Evolutionary conservation across 192 early-diverging fungal genomes (phyloP).

Genomic region (Rhizophagus clarus): DNA sequence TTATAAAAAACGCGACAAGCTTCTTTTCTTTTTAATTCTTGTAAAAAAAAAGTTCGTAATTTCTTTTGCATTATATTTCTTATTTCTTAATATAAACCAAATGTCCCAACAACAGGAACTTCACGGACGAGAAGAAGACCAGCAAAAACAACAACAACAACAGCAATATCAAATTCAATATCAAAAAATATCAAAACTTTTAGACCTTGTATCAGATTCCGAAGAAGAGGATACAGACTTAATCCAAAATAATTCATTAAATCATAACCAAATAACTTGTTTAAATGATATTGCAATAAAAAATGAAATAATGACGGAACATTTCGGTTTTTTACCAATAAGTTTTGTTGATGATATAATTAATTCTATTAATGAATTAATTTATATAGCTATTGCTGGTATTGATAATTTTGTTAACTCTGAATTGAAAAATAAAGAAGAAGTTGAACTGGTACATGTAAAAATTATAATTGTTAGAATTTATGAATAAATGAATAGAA

Average conservation of each 20-base stretch:
- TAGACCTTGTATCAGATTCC: too few relatives aligned
- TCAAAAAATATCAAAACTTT: slow-evolving; percentile 29
- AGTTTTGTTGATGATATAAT: slow-evolving; percentile 82
- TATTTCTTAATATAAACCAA: too few relatives aligned
- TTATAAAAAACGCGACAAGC: too few relatives aligned
- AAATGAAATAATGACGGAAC: slow-evolving; percentile 65
- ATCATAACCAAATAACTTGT: not conserved
- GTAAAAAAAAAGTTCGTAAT: too few relatives aligned
- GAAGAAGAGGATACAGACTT: too few relatives aligned
- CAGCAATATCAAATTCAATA: not conserved
- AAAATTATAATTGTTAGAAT: too few relatives aligned
- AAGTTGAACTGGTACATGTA: not conserved
- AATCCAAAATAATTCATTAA: too few relatives aligned
- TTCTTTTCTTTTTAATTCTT: too few relatives aligned
- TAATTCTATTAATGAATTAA: slow-evolving; percentile 72
- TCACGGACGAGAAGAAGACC: not conserved
- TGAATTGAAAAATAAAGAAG: slow-evolving; percentile 10
- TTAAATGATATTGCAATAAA: not conserved
- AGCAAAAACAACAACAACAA: not conserved
- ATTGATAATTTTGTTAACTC: slow-evolving; percentile 66
- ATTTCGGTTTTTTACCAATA: slow-evolving; percentile 81
- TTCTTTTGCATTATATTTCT: too few relatives aligned
- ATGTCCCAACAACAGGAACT: too few relatives aligned
- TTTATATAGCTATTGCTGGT: slow-evolving; percentile 70
- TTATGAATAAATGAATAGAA: too few relatives aligned